Base-by-base conservation (phyloP, 768 basidiomycete species). In the Cystobasidium tubakii region DNA sequence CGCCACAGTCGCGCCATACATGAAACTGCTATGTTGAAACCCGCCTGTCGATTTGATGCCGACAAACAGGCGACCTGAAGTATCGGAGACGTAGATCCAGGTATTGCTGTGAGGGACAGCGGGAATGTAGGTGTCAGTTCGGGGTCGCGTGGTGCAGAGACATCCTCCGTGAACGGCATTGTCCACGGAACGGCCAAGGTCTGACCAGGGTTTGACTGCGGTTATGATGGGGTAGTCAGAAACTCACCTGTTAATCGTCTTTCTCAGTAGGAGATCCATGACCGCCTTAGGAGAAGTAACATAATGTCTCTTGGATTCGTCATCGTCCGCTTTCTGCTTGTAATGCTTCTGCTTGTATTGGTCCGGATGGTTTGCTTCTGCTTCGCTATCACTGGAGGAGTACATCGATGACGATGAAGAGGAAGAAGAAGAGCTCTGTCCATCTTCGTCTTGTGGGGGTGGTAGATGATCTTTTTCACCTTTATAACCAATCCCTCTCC, bases 1-100 rank as follows among this genome's bases (percentile, higher is more conserved):
- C 0, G 74, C 74, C 13, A 78, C 76, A 0, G 76, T 74, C 0
- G 76, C 75, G 15, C 78, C 78, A 54, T 72, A 78, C 19, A 78
- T 66, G 73, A 78, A 83, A 1, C 80, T 81, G 0, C 79, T 80
- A 72, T 83, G 82, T 72, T 83, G 82, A 74, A 83, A 83, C 1
- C 69, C 73, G 9, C 82, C 82, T 27, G 77, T 81, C 70, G 78
- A 76, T 79, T 83, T 83, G 77, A 83, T 80, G 0, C 81, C 81
- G 25, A 83, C 78, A 71, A 81, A 83, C 31, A 82, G 66, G 65
- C 80, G 78, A 39, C 79, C 65, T 44, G 66, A n/a, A 15, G 46
- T 19, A 50, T 50, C 33, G 33, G 29, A 25, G 21, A 62, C 34
- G 53, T 43, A 62, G 54, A 71, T 71, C 69, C 69, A 71, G 25